Conservation (phyloP, 2,329 filamentous ascomycete genomes). For the Trichoderma lentiforme region DNA sequence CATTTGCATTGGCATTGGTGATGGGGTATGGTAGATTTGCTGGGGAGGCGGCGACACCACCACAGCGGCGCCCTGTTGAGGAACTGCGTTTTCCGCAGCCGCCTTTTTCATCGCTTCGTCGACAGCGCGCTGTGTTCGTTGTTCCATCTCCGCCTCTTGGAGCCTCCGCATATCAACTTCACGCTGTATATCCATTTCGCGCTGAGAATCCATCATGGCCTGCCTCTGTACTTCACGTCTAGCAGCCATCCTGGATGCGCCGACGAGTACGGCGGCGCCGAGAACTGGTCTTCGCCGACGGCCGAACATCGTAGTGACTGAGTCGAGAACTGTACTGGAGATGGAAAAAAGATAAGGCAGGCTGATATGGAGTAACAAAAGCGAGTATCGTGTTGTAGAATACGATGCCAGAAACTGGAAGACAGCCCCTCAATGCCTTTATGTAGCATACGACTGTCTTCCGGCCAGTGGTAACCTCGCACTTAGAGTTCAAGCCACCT, state of each 20-base stretch:
- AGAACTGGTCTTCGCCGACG: slow-evolving; percentile 2
- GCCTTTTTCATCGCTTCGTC: not conserved
- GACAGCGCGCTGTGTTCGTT: not conserved
- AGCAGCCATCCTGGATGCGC: not conserved
- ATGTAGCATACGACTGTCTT: not conserved
- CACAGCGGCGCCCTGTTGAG: not conserved
- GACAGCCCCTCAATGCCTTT: not conserved
- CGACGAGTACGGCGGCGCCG: not conserved
- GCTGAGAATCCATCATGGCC: not conserved
- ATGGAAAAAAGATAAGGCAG: not conserved
- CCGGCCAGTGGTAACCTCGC: not conserved
- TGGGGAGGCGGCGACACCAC: not conserved
- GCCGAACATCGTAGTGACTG: not conserved
- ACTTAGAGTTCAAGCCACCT: not conserved
- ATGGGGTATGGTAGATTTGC: not conserved
- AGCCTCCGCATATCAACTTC: not conserved
- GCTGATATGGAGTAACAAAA: not conserved
- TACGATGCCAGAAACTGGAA: not conserved
- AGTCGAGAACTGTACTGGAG: not conserved
- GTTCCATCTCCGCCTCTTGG: not conserved
- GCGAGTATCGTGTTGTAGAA: not conserved
- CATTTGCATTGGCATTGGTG: slow-evolving; percentile 1
- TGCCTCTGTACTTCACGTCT: not conserved
- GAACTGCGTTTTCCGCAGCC: not conserved
- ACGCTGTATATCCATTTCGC: not conserved